Evolutionary conservation across 2,329 filamentous ascomycete genomes (phyloP), one percentile per base, ranked within the genome.

Genomic region (Fusarium ramigenum): DNA sequence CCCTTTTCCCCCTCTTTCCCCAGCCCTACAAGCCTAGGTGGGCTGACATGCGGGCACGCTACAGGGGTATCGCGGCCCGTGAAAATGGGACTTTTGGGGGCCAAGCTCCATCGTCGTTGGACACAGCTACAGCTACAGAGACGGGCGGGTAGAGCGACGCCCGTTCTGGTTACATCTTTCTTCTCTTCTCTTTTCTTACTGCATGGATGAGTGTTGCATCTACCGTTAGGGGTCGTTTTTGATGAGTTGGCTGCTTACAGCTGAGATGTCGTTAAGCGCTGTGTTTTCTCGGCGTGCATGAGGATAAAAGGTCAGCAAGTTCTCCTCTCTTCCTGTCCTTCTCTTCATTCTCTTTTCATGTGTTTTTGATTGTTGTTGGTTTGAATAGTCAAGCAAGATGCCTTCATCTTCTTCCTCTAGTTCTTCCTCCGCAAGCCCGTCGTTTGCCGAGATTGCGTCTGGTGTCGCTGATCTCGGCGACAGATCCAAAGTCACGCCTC

Each of bases 401-500:
- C 32, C 66, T 62, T 73, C 70, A 5, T 44, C 49, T 5, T 61
- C 54, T 7, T 46, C 67, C 23, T 73, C 70, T 53, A 60, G 70
- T 25, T 58, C 70, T 39, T 52, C 70, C 5, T 73, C 70, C 10
- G 21, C 60, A 30, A 40, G 15, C 44, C 59, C 47, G 23, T 52
- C 60, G 7, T 36, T 58, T 32, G 57, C 46, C n/a, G 62, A 67
- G 30, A 32, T 56, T 28, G 61, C 61, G 21, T n/a, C 58, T 21
- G 34, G 47, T 21, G 25, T 44, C 46, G 36, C 50, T 34, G 56
- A 74, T 42, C 44, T 74, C 25, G 67, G 40, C 10, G 75, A 76
- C 12, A 66, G 75, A 86, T 66, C 65, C 11, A 77, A 88, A 63
- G 87, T 89, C 76, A 83, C 89, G 12, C 92, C 93, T 0, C 93